Percentiles rank a stretch among this genome's conserved stretches.
Conservation (phyloP, 2,329 filamentous ascomycete species). For the Arthrobotrys sphaeroides region DNA sequence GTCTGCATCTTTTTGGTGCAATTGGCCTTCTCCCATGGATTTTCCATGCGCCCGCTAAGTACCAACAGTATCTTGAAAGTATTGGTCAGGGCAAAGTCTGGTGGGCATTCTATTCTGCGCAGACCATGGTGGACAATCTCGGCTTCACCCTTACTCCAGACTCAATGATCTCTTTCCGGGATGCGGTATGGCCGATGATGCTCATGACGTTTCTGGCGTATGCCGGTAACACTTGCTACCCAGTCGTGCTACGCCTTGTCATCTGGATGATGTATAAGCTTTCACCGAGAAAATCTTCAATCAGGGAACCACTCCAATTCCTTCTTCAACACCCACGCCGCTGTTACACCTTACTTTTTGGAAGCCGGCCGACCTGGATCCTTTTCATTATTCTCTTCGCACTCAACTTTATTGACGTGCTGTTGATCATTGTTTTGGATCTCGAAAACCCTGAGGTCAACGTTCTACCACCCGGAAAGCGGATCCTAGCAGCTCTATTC, state of each 20-base stretch:
- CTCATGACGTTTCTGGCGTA: conserved; percentile 66
- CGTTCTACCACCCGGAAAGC: conserved; percentile 63
- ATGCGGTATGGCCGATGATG: conserved; percentile 63
- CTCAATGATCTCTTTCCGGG: conserved; percentile 61
- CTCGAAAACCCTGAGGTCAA: conserved; percentile 63
- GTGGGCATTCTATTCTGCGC: conserved; percentile 63
- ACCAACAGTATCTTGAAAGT: conserved; percentile 75
- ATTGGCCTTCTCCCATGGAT: conserved; percentile 84
- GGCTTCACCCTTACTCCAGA: conserved; percentile 59
- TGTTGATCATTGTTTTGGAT: conserved; percentile 33
- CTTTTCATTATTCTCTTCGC: conserved; percentile 63
- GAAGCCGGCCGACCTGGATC: conserved; percentile 66
- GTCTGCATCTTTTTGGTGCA: conserved; percentile 80
- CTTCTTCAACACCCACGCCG: conserved; percentile 67
- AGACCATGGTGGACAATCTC: conserved; percentile 40
- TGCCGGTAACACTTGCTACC: conserved; percentile 68
- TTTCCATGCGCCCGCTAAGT: conserved; percentile 73
- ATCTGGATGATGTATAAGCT: conserved; percentile 66
- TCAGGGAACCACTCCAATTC: conserved; percentile 63
- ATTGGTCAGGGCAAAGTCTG: conserved; percentile 69
- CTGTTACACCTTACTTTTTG: conserved; percentile 69
- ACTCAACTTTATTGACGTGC: conserved; percentile 64
- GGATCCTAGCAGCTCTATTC: conserved; percentile 69
- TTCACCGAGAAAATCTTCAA: conserved; percentile 60
- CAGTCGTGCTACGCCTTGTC: conserved; percentile 66